Percentiles rank a stretch among this genome's conserved stretches.
Evolutionary conservation across 768 basidiomycete genomes (phyloP).

Genomic region (Thelephora aurantiotincta): DNA sequence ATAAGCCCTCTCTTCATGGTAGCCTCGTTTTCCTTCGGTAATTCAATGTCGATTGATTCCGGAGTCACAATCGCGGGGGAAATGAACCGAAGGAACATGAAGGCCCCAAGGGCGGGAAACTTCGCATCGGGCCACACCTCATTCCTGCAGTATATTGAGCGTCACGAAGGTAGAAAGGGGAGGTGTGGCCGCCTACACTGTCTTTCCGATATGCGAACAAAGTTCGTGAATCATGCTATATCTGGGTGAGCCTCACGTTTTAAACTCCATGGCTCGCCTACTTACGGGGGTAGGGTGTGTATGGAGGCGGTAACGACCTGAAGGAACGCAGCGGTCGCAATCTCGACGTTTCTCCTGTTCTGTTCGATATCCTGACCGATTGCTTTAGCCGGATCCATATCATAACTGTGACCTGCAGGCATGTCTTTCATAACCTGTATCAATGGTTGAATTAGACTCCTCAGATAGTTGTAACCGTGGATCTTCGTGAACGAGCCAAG

Average conservation of each 20-base stretch:
- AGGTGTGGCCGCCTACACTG: constrained; percentile 41
- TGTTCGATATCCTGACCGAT: constrained; percentile 43
- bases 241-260: constrained; percentile 1
- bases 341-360: constrained; percentile 59
- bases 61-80: constrained; percentile 85
- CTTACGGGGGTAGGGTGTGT: constrained; percentile 62
- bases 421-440: constrained; percentile 60
- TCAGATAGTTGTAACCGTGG: constrained; percentile 89
- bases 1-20: constrained; percentile 67
- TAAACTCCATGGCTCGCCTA: not conserved
- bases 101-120: constrained; percentile 74
- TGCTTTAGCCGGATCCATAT: constrained; percentile 56
- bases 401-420: constrained; percentile 62
- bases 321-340: constrained; percentile 64
- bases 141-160: constrained; percentile 25
- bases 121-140: constrained; percentile 68
- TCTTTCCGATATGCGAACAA: constrained; percentile 64
- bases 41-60: constrained; percentile 69
- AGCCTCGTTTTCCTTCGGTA: constrained; percentile 44
- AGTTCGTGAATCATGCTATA: constrained; percentile 76
- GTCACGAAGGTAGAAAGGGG: constrained; percentile 3
- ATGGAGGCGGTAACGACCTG: constrained; percentile 60
- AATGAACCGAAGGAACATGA: constrained; percentile 91
- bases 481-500: constrained; percentile 75
- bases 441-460: constrained; percentile 63